phyloP scores from a whole-genome alignment of 768 basidiomycete species.

The Termitomyces eurrhizus region DNA sequence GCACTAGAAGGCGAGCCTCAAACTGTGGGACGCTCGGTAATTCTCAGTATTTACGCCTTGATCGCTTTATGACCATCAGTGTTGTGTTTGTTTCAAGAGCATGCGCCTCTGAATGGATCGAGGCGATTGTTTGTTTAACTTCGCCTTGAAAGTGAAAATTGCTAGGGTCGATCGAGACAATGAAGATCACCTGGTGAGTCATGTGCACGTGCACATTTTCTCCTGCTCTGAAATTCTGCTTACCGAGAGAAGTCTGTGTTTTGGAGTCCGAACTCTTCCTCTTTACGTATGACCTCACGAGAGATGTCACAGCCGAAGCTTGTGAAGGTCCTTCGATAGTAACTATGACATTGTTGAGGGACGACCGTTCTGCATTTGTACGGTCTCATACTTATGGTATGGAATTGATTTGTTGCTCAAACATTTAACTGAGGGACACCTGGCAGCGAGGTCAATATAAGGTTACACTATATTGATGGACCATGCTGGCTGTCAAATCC shows the following conservation, averaged over 20 bases:
- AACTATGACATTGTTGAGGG: neutral
- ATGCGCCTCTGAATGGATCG: neutral
- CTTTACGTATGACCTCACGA: constrained; percentile 1
- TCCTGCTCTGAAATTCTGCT: neutral
- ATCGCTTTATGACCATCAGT: neutral
- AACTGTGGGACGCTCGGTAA: neutral
- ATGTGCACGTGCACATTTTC: neutral
- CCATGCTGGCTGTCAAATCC: neutral
- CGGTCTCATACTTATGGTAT: neutral
- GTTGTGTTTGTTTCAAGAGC: neutral
- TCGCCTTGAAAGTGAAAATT: neutral
- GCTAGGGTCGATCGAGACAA: neutral
- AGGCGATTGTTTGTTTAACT: neutral
- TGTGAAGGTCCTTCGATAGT: neutral
- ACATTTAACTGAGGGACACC: neutral
- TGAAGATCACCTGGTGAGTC: neutral
- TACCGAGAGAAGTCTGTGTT: neutral
- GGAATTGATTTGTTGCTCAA: neutral
- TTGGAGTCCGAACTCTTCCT: neutral
- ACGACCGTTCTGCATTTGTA: neutral
- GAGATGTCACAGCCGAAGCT: neutral
- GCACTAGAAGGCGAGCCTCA: neutral
- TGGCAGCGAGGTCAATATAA: neutral
- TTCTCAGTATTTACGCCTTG: neutral
- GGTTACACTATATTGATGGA: neutral